phyloP scores from a whole-genome alignment of 495 filamentous ascomycete genomes.

The Penicillium diatomitis region DNA sequence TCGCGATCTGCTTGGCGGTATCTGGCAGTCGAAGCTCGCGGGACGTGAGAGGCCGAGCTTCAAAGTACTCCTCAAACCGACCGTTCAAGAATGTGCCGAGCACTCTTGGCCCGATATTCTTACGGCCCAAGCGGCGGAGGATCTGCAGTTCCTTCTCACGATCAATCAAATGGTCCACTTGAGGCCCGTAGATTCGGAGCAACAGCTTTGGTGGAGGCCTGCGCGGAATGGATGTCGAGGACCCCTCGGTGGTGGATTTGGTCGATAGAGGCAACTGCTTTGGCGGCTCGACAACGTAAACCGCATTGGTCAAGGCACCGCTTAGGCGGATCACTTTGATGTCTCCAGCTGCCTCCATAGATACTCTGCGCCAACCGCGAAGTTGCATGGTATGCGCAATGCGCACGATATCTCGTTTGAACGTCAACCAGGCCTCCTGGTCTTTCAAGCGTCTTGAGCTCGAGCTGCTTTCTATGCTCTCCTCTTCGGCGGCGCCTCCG shows the following conservation, averaged over 20 bases:
- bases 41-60: slow-evolving; percentile 68
- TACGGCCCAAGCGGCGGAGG: slow-evolving; percentile 73
- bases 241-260: slow-evolving; percentile 25
- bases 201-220: slow-evolving; percentile 66
- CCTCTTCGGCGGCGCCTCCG: slow-evolving; percentile 44
- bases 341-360: slow-evolving; percentile 58
- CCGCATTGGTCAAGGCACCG: slow-evolving; percentile 90
- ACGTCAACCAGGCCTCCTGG: slow-evolving; percentile 61
- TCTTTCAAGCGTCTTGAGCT: slow-evolving; percentile 49
- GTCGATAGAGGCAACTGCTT: slow-evolving; percentile 35
- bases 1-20: slow-evolving; percentile 90
- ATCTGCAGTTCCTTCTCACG: slow-evolving; percentile 83
- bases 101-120: slow-evolving; percentile 89
- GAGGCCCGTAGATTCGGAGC: slow-evolving; percentile 87
- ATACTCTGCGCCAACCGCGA: slow-evolving; percentile 80
- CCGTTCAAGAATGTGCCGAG: slow-evolving; percentile 91
- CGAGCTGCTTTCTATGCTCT: slow-evolving; percentile 16
- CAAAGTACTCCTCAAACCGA: slow-evolving; percentile 90
- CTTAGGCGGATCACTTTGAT: slow-evolving; percentile 81
- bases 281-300: slow-evolving; percentile 88
- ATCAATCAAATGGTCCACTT: slow-evolving; percentile 94
- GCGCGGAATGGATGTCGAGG: slow-evolving; percentile 28
- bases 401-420: slow-evolving; percentile 86
- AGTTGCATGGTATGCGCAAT: slow-evolving; percentile 80
- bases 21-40: slow-evolving; percentile 70